Percentiles rank a stretch among this genome's conserved stretches.
phyloP scores from a whole-genome alignment of 2,329 filamentous ascomycete species.

The Penicillium rolfsii region DNA sequence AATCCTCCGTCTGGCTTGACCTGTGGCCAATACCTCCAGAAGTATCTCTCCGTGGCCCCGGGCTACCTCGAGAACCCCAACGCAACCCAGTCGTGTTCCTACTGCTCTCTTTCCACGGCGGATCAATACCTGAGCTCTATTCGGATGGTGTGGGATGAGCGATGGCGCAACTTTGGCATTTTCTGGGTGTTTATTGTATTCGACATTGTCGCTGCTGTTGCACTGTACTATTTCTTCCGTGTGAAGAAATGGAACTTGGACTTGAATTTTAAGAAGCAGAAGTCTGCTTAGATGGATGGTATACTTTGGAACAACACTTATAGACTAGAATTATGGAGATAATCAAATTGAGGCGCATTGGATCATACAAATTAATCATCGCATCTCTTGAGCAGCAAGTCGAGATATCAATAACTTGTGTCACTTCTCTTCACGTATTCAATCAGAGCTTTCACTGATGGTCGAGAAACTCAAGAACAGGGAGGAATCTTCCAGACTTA shows the following conservation, averaged over 20 bases:
- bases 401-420: background rate
- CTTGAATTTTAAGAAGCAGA: conserved; percentile 20
- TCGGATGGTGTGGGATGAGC: conserved; percentile 53
- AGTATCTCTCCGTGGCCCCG: conserved; percentile 54
- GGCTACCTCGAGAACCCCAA: conserved; percentile 59
- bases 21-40: conserved; percentile 62
- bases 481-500: too few relatives aligned
- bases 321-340: background rate
- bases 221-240: conserved; percentile 46
- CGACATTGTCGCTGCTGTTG: conserved; percentile 57
- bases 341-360: background rate
- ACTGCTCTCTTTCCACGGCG: conserved; percentile 39
- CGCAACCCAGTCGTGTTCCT: conserved; percentile 58
- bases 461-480: too few relatives aligned
- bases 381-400: background rate
- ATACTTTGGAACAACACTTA: background rate
- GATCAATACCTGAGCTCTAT: conserved; percentile 44
- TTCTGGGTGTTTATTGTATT: conserved; percentile 62
- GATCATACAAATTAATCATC: background rate
- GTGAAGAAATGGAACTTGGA: conserved; percentile 33
- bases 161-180: conserved; percentile 71
- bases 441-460: too few relatives aligned
- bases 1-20: conserved; percentile 60
- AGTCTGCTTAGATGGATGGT: background rate
- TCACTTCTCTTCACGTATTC: too few relatives aligned